Percentiles rank a stretch among this genome's conserved stretches.
Conservation (phyloP, 768 basidiomycete species). For the Gymnopilus junonius region DNA sequence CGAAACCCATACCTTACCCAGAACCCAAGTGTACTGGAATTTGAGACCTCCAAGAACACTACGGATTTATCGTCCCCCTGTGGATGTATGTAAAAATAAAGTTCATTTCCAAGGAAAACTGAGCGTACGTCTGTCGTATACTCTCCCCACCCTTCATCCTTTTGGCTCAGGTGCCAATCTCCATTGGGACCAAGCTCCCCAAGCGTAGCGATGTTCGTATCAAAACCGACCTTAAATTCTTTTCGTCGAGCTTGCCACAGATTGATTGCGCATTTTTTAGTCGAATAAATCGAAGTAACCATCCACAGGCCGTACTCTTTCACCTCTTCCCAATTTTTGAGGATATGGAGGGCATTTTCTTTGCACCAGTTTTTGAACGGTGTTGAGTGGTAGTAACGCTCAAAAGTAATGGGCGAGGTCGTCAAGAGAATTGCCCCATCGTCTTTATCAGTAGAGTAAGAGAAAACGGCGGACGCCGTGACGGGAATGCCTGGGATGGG, state of each 20-base stretch:
- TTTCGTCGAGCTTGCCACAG: conserved; percentile 22
- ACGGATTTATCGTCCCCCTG: conserved; percentile 22
- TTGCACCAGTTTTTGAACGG: conserved; percentile 29
- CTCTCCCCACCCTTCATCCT: conserved; percentile 27
- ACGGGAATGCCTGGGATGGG: conserved; percentile 24
- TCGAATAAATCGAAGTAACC: conserved; percentile 24
- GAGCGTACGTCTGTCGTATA: conserved; percentile 19
- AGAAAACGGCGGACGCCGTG: conserved; percentile 23
- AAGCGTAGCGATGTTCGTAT: conserved; percentile 16
- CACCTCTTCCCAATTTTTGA: conserved; percentile 22
- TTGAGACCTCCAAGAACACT: conserved; percentile 27
- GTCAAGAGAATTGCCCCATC: conserved; percentile 27
- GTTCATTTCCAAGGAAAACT: neutral
- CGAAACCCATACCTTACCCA: conserved; percentile 10
- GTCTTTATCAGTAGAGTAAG: conserved; percentile 22
- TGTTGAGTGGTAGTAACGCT: conserved; percentile 22
- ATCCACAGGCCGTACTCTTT: conserved; percentile 26
- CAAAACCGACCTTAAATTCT: conserved; percentile 25
- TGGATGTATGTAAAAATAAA: neutral
- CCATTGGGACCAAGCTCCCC: conserved; percentile 21
- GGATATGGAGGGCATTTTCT: conserved; percentile 20
- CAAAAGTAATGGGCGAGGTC: conserved; percentile 22
- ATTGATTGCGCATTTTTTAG: conserved; percentile 25
- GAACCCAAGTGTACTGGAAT: conserved; percentile 20
- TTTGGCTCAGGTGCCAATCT: conserved; percentile 24